phyloP scores from a whole-genome alignment of 192 early-diverging fungal genomes.

The Endogone sp. region DNA sequence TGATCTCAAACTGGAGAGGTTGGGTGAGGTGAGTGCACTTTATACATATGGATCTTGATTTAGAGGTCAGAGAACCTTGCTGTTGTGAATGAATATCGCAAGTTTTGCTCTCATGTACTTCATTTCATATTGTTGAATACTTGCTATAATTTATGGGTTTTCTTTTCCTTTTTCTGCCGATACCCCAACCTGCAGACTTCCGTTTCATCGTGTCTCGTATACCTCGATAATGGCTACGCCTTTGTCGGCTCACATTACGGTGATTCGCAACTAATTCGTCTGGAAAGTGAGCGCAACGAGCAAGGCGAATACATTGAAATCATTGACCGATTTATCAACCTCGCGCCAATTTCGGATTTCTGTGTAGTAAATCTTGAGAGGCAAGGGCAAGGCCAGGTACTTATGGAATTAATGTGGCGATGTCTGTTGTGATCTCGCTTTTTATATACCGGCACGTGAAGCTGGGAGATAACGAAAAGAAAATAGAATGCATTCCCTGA shows the following conservation, averaged over 20 bases:
- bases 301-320: slow-evolving; percentile 52
- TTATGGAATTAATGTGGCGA: not conserved
- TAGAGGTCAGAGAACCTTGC: not conserved
- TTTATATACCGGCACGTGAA: no score
- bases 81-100: no score
- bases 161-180: no score
- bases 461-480: no score
- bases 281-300: slow-evolving; percentile 44
- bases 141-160: no score
- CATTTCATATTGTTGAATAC: no score
- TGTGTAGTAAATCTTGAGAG: slow-evolving; percentile 73
- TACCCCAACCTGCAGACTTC: slow-evolving; percentile 20
- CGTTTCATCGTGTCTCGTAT: slow-evolving; percentile 58
- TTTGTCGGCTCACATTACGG: slow-evolving; percentile 86
- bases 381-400: slow-evolving; percentile 55
- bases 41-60: not conserved
- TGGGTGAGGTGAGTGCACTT: slow-evolving; percentile 48
- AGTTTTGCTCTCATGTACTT: no score
- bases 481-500: no score
- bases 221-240: slow-evolving; percentile 62
- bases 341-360: slow-evolving; percentile 87
- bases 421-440: no score
- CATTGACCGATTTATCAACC: slow-evolving; percentile 59
- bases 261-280: slow-evolving; percentile 76
- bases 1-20: slow-evolving; percentile 30